phyloP scores from a whole-genome alignment of 1,284 basidiomycete genomes.

The Trametes versicolor region DNA sequence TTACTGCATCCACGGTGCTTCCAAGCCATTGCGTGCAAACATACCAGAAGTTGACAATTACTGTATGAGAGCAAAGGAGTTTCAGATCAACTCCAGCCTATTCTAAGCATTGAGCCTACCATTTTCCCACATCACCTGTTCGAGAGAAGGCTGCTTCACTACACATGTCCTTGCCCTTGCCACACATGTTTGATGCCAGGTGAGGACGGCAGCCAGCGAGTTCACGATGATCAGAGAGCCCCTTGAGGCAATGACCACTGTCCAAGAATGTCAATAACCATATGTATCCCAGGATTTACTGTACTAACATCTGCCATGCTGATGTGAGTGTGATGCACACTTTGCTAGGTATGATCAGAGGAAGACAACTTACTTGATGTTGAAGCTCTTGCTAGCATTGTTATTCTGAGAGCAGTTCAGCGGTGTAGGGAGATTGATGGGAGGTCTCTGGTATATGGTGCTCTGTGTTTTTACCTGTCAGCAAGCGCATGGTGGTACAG shows the following conservation, averaged over 20 bases:
- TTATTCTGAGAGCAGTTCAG: neutral
- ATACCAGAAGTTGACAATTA: neutral
- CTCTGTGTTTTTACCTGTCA: neutral
- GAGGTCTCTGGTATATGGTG: neutral
- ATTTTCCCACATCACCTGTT: slow-evolving; percentile 1
- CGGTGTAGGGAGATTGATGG: neutral
- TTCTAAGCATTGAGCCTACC: neutral
- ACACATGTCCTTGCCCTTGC: neutral
- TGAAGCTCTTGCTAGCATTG: neutral
- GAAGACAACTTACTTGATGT: neutral
- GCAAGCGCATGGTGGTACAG: neutral
- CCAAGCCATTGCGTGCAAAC: neutral
- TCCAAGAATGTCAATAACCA: neutral
- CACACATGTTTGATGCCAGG: neutral
- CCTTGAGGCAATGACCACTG: neutral
- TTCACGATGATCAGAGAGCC: neutral
- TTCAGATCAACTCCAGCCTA: neutral
- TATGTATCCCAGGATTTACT: neutral
- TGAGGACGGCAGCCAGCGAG: neutral
- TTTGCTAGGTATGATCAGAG: neutral
- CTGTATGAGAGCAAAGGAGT: neutral
- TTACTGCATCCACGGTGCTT: neutral
- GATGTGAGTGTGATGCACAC: neutral
- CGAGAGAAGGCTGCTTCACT: neutral
- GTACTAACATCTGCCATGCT: neutral